These are phyloP conservation scores for Capsella rubella DNA, from an alignment of 441 rosid genomes.

Conservation along the genomic window DNA sequence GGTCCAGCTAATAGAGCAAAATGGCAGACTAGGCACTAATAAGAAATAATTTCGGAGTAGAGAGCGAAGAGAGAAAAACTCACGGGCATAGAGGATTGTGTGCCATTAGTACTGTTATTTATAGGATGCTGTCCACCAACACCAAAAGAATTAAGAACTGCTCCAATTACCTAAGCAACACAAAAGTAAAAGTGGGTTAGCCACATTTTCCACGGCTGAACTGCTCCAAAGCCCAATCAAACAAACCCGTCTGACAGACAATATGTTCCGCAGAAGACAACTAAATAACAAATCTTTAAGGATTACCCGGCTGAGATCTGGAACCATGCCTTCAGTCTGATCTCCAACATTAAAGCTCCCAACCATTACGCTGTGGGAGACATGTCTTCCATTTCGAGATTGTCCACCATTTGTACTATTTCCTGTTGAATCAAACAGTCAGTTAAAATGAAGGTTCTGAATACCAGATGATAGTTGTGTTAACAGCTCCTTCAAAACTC, in stretches of 20 bases:
- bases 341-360: constrained; percentile 88
- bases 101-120: constrained; percentile 44
- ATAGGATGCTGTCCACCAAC: constrained; percentile 65
- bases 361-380: constrained; percentile 90
- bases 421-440: constrained; percentile 51
- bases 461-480: neutral
- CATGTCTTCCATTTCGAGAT: constrained; percentile 72
- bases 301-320: constrained; percentile 73
- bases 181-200: constrained; percentile 34
- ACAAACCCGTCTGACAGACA: constrained; percentile 19
- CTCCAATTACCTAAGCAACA: constrained; percentile 75
- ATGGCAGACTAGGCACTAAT: neutral
- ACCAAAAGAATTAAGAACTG: constrained; percentile 86
- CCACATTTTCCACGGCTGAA: neutral
- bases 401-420: constrained; percentile 59
- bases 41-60: neutral
- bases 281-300: constrained; percentile 5
- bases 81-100: constrained; percentile 57
- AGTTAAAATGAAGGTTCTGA: neutral
- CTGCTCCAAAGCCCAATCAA: constrained; percentile 4
- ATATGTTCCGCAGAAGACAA: constrained; percentile 14
- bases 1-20: constrained; percentile 1
- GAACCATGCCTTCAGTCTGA: constrained; percentile 73
- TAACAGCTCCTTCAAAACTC: constrained; percentile 31
- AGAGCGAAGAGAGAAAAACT: constrained; percentile 36